Evolutionary conservation across 2,329 filamentous ascomycete genomes (phyloP).

Genomic region (Erysiphe pulchra): DNA sequence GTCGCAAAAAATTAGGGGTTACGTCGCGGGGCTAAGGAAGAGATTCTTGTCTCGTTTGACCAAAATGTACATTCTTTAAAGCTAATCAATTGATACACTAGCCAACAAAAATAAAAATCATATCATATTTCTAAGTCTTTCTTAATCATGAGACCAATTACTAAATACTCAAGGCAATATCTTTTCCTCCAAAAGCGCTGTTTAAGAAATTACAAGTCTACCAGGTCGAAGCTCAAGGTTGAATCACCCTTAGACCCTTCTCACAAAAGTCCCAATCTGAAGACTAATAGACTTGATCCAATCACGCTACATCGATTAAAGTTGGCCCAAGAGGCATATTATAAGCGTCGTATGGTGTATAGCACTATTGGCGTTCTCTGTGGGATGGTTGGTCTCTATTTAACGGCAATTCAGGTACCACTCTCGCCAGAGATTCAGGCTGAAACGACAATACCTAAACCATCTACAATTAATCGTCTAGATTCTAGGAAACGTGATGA

Average conservation of each 20-base stretch:
- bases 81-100: no score
- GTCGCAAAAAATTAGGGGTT: no score
- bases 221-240: neutral
- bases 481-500: conserved; percentile 6
- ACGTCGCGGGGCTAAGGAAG: no score
- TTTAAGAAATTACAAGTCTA: neutral
- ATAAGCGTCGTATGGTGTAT: conserved; percentile 12
- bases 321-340: conserved; percentile 7
- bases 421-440: conserved; percentile 3
- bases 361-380: conserved; percentile 8
- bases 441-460: neutral
- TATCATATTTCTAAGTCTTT: no score
- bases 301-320: conserved; percentile 11
- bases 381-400: conserved; percentile 12
- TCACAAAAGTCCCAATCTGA: neutral
- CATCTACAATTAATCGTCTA: conserved; percentile 1
- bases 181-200: no score
- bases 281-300: conserved; percentile 4
- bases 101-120: no score
- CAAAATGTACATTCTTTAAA: no score
- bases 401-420: conserved; percentile 11
- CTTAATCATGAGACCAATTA: no score
- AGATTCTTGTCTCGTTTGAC: no score
- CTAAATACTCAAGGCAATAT: no score
- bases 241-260: neutral